Evolutionary conservation across 2,329 filamentous ascomycete species (phyloP).

Genomic region (Aspergillus sp.): DNA sequence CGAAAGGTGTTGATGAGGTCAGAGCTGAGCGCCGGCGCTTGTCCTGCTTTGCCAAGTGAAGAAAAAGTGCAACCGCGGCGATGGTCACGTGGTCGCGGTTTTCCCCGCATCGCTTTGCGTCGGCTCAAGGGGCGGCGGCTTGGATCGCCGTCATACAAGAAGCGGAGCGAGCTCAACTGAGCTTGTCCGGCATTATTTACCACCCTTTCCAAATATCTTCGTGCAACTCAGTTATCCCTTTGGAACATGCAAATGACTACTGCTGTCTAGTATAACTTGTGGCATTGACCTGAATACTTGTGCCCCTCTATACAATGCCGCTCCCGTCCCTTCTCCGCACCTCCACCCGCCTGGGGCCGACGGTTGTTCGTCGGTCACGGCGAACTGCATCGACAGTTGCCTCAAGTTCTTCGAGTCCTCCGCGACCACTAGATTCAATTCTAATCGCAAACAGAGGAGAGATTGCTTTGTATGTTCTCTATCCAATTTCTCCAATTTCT

Average conservation of each 20-base stretch:
- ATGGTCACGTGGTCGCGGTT: constrained; percentile 24
- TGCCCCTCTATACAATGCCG: constrained; percentile 28
- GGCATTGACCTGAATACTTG: constrained; percentile 10
- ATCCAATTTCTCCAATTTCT: background rate
- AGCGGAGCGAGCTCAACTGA: constrained; percentile 2
- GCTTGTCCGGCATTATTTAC: background rate
- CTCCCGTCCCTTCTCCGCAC: constrained; percentile 43
- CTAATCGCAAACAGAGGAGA: constrained; percentile 97
- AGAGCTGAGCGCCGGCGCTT: constrained; percentile 1
- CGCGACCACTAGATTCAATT: constrained; percentile 65
- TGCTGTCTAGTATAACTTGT: background rate
- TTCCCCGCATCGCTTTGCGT: constrained; percentile 41
- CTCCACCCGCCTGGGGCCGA: constrained; percentile 34
- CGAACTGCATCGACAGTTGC: constrained; percentile 32
- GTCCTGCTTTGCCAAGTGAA: constrained; percentile 5
- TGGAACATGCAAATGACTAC: constrained; percentile 13
- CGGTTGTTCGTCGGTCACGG: constrained; percentile 26
- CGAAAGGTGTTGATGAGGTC: constrained; percentile 7
- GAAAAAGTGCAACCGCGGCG: constrained; percentile 5
- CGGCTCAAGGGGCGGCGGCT: constrained; percentile 25
- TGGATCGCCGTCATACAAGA: constrained; percentile 11
- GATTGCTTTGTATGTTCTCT: constrained; percentile 68
- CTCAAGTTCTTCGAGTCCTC: constrained; percentile 21
- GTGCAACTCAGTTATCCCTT: background rate
- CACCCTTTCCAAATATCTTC: background rate